These are phyloP conservation scores for Vigna trinervia DNA, from an alignment of 306 rosid species.

Conservation along the genomic window DNA sequence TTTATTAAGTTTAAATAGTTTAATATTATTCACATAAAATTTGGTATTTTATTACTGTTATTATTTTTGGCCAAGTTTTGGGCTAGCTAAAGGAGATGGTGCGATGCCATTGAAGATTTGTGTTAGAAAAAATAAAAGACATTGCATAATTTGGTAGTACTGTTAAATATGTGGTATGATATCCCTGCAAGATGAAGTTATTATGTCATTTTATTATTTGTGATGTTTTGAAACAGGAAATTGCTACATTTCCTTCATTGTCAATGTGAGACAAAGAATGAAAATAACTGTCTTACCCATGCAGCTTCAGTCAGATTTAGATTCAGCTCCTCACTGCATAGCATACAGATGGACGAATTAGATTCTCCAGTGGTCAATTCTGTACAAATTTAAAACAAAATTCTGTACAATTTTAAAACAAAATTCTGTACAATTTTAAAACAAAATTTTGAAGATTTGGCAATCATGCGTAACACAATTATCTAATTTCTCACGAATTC, in stretches of 20 bases:
- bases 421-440: conserved; percentile 1
- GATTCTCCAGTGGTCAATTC: conserved; percentile 30
- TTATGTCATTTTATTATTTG: background rate
- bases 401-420: conserved; percentile 3
- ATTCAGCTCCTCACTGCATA: conserved; percentile 90
- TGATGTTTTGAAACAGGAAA: background rate
- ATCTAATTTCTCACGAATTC: conserved; percentile 11
- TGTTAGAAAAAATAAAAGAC: background rate
- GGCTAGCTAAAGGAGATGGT: background rate
- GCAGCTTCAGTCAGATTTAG: conserved; percentile 94
- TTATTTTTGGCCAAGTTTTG: background rate
- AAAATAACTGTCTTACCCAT: conserved; percentile 68
- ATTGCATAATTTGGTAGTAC: background rate
- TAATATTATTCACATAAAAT: background rate
- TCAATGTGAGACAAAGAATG: conserved; percentile 13
- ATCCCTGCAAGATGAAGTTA: background rate
- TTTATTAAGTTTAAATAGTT: background rate
- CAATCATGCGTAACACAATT: background rate
- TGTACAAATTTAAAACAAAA: no score
- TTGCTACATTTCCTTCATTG: background rate
- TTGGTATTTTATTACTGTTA: background rate
- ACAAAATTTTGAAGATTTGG: background rate
- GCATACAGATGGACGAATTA: conserved; percentile 43
- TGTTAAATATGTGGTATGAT: background rate
- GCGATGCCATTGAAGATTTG: background rate